Conservation (phyloP, 1,139 yeast genomes). For the Candida tetrigidarum region DNA sequence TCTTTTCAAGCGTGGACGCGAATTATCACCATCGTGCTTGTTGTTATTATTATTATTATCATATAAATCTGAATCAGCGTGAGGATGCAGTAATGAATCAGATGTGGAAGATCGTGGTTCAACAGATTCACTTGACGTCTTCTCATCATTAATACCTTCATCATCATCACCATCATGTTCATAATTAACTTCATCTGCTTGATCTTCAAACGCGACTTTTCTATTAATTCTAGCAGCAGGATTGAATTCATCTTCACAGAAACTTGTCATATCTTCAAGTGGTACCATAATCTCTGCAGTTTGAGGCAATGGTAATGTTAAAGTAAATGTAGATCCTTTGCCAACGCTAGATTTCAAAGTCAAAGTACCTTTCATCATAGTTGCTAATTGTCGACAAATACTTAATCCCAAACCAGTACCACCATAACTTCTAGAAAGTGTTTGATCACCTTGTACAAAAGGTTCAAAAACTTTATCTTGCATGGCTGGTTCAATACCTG, state of each 20-base stretch:
- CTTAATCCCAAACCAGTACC: slow-evolving; percentile 97
- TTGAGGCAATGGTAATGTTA: slow-evolving; percentile 78
- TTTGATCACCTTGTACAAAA: slow-evolving; percentile 96
- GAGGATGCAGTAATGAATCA: not conserved
- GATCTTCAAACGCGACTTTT: slow-evolving; percentile 39
- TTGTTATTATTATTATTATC: not conserved
- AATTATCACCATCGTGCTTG: not conserved
- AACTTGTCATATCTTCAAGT: slow-evolving; percentile 40
- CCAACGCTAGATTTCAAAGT: slow-evolving; percentile 70
- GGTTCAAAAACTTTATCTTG: slow-evolving; percentile 93
- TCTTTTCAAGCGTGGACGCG: slow-evolving; percentile 2
- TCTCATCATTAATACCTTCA: too few species aligned
- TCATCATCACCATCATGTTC: too few species aligned
- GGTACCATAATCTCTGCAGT: slow-evolving; percentile 60
- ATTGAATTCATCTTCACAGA: slow-evolving; percentile 51
- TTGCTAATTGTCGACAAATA: slow-evolving; percentile 88
- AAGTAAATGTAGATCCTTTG: slow-evolving; percentile 78
- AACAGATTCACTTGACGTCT: not conserved
- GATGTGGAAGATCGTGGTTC: slow-evolving; percentile 6
- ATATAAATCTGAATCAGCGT: not conserved
- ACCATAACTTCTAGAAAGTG: slow-evolving; percentile 87
- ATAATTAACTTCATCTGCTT: slow-evolving; percentile 19
- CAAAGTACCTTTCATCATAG: slow-evolving; percentile 86
- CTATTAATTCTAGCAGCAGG: slow-evolving; percentile 39
- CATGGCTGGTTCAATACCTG: slow-evolving; percentile 82